These are phyloP conservation scores for Colletotrichum simmondsii DNA, from an alignment of 2,329 filamentous ascomycete genomes.

Conservation along the genomic window DNA sequence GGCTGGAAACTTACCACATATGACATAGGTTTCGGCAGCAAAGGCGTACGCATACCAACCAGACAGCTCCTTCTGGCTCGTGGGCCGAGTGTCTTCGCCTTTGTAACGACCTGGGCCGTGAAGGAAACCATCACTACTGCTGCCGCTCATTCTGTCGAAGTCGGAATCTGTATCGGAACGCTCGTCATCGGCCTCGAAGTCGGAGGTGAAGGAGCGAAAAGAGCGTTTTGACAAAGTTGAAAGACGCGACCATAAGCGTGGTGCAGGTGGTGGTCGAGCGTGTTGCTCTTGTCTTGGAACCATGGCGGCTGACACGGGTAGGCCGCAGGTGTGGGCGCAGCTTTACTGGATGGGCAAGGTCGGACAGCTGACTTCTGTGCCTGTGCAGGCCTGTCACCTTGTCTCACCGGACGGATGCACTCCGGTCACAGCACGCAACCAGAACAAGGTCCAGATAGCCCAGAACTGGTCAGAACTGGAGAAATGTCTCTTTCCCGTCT, in stretches of 20 bases:
- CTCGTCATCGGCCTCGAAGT: constrained; percentile 78
- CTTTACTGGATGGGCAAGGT: constrained; percentile 21
- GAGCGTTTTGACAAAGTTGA: constrained; percentile 66
- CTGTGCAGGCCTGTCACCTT: constrained; percentile 1
- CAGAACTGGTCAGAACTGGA: neutral
- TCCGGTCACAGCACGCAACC: constrained; percentile 22
- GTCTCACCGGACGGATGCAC: constrained; percentile 14
- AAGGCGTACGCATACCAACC: constrained; percentile 98
- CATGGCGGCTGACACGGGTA: constrained; percentile 23
- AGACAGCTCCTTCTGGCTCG: constrained; percentile 85
- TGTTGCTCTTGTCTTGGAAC: constrained; percentile 35
- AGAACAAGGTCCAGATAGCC: neutral
- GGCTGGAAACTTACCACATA: constrained; percentile 76
- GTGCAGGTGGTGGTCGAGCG: constrained; percentile 51
- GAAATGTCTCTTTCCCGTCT: neutral
- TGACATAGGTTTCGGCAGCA: constrained; percentile 95
- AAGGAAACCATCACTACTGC: constrained; percentile 49
- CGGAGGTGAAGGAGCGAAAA: constrained; percentile 68
- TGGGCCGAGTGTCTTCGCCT: constrained; percentile 89
- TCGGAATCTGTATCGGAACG: constrained; percentile 58
- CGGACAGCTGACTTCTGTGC: constrained; percentile 18
- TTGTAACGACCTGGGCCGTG: constrained; percentile 66
- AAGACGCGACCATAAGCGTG: constrained; percentile 60
- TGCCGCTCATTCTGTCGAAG: constrained; percentile 47
- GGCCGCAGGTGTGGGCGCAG: neutral